Conservation (phyloP, 305 asterid genomes). For the Solanum chacoense region DNA sequence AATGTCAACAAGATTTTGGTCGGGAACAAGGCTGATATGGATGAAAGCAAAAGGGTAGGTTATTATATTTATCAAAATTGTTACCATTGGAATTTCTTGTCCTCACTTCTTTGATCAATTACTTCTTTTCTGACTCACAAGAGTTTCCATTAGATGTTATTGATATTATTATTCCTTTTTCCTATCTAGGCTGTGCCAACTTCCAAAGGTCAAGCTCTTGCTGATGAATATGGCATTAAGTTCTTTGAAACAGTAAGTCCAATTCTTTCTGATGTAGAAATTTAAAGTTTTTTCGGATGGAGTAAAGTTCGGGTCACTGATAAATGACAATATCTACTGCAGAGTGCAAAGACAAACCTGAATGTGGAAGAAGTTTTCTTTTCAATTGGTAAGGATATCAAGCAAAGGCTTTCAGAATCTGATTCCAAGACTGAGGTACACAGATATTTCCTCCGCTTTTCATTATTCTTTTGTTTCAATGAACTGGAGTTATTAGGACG, state of each 20-base stretch:
- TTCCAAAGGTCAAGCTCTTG: conserved; percentile 74
- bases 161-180: not conserved
- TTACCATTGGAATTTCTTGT: not conserved
- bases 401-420: conserved; percentile 33
- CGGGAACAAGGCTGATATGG: conserved; percentile 79
- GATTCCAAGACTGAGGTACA: conserved; percentile 29
- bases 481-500: not conserved
- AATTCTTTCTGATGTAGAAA: not conserved
- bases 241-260: conserved; percentile 70
- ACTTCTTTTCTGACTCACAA: not conserved
- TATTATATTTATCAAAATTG: not conserved
- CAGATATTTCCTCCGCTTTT: not conserved
- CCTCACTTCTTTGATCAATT: not conserved
- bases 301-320: not conserved
- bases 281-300: not conserved
- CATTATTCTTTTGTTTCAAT: not conserved
- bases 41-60: conserved; percentile 69
- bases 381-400: conserved; percentile 31
- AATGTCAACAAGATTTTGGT: conserved; percentile 62
- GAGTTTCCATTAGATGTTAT: not conserved
- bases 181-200: conserved; percentile 60
- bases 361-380: conserved; percentile 41
- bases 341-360: conserved; percentile 39
- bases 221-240: conserved; percentile 84
- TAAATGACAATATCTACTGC: conserved; percentile 3